Conservation (phyloP, 2,329 filamentous ascomycete species). For the Clonostachys rosea region DNA sequence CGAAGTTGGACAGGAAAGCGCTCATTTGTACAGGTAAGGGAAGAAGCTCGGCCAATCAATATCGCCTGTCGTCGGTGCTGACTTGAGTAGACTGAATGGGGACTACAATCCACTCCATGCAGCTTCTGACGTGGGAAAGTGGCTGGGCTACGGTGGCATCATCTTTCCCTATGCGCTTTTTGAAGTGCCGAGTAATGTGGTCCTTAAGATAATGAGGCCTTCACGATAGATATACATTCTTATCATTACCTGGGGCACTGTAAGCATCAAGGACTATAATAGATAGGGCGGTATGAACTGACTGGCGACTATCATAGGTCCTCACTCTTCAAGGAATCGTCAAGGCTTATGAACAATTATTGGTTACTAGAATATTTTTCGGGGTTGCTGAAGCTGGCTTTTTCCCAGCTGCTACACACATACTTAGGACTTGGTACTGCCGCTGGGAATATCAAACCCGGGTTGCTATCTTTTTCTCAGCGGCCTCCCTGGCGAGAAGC, state of each 20-base stretch:
- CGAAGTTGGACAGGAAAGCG: neutral
- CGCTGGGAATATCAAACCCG: conserved; percentile 4
- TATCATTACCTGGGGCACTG: conserved; percentile 3
- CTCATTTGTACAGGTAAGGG: conserved; percentile 4
- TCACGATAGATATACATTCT: conserved; percentile 4
- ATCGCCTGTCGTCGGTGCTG: neutral
- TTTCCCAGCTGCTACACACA: conserved; percentile 13
- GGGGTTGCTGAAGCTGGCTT: conserved; percentile 35
- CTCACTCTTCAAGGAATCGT: conserved; percentile 23
- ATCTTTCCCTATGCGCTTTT: conserved; percentile 58
- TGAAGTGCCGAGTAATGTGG: conserved; percentile 25
- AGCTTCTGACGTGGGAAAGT: conserved; percentile 67
- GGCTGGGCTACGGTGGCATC: conserved; percentile 78
- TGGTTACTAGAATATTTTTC: conserved; percentile 36
- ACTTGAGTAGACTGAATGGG: conserved; percentile 58
- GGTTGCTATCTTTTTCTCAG: conserved; percentile 20
- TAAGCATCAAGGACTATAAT: neutral
- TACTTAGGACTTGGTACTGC: conserved; percentile 1
- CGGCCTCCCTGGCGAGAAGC: conserved; percentile 11
- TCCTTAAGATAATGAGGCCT: conserved; percentile 12
- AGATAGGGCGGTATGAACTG: no score
- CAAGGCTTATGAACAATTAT: conserved; percentile 36
- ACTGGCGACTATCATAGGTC: no score
- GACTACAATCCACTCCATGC: conserved; percentile 85
- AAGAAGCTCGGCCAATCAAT: neutral